Base-by-base conservation (phyloP, 2,329 filamentous ascomycete species). In the Venturia asperata region DNA sequence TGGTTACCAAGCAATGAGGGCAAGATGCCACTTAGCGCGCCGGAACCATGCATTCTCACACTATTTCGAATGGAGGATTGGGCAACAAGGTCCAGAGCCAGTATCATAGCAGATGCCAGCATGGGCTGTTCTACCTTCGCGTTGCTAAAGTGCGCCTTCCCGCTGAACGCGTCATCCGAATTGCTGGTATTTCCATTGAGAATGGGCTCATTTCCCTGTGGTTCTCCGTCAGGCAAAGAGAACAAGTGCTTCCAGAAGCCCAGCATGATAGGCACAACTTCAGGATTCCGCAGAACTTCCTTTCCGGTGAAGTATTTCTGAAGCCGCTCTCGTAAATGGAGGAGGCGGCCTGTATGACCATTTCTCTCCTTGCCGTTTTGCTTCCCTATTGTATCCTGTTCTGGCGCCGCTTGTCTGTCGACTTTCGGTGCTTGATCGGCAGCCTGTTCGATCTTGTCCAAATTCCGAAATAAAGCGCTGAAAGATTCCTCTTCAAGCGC, bases 401-500 rank as follows among this genome's bases (percentile, higher is more conserved):
- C 47, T 37, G 10, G 15, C 52, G 7, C 27, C 15, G 30, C 52
- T 9, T 68, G 64, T 21, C 69, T 71, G 9, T 69, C 61, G n/a
- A 17, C 37, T 11, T 24, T 43, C 2, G 60, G 7, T 27, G 21
- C 19, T 39, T 43, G 60, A 62, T 43, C 39, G 2, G 13, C 30
- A 37, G 52, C 27, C 19, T 39, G 52, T 27, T 58, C 52, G 17
- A 39, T 47, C 64, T 71, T 73, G 62, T 73, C 72, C 19, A 76
- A 72, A 66, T 76, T 70, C 17, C 72, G 75, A 73, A 90, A 94
- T 61, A 94, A 80, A 65, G 84, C 79, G 64, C 88, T 85, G 67
- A 93, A 80, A 56, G 86, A 84, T 72, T 91, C 86, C 73, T 96
- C 89, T 65, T 91, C 89, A 62, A 96, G 77, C 0, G 89, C 87